A percentile compares a stretch with the other conserved stretches of the same genome.
Evolutionary conservation across 2,329 filamentous ascomycete genomes (phyloP).

Genomic region (Raffaelea albimanens): DNA sequence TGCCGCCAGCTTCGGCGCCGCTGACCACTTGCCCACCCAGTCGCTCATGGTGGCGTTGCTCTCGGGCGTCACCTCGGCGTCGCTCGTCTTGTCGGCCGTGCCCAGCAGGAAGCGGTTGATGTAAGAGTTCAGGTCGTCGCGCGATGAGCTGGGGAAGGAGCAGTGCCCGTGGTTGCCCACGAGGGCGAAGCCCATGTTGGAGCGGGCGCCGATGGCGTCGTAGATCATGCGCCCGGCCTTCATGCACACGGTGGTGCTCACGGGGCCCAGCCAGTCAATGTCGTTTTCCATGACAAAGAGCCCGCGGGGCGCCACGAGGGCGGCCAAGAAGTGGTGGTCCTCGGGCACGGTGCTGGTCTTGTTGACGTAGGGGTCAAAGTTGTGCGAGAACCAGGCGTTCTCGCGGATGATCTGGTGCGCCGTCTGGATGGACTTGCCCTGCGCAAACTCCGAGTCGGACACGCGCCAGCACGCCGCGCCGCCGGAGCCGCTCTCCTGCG

Average conservation of each 20-base stretch:
- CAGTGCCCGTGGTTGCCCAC: slow-evolving; percentile 42
- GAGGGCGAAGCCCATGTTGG: slow-evolving; percentile 44
- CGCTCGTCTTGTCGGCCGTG: slow-evolving; percentile 18
- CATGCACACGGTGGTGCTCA: slow-evolving; percentile 44
- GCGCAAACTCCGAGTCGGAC: slow-evolving; percentile 33
- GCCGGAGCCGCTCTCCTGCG: slow-evolving; percentile 50
- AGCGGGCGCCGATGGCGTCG: slow-evolving; percentile 36
- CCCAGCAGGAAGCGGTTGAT: slow-evolving; percentile 39
- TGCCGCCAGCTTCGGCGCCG: slow-evolving; percentile 5
- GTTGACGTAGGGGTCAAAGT: slow-evolving; percentile 39
- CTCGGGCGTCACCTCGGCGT: slow-evolving; percentile 21
- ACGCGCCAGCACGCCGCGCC: slow-evolving; percentile 50
- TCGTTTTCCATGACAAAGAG: slow-evolving; percentile 45
- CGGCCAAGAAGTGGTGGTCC: slow-evolving; percentile 46
- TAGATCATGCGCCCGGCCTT: slow-evolving; percentile 39
- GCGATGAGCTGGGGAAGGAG: slow-evolving; percentile 39
- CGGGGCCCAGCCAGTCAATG: slow-evolving; percentile 44
- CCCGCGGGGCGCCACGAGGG: slow-evolving; percentile 42
- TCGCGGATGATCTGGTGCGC: slow-evolving; percentile 45
- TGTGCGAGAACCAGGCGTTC: slow-evolving; percentile 49
- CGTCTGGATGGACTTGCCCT: slow-evolving; percentile 47
- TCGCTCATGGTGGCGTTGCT: slow-evolving; percentile 22
- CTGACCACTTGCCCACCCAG: slow-evolving; percentile 25
- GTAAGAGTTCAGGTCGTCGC: slow-evolving; percentile 26
- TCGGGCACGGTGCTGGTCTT: slow-evolving; percentile 34